Base-by-base conservation (phyloP, 495 filamentous ascomycete genomes). In the Podospora bellae-mahoneyi region DNA sequence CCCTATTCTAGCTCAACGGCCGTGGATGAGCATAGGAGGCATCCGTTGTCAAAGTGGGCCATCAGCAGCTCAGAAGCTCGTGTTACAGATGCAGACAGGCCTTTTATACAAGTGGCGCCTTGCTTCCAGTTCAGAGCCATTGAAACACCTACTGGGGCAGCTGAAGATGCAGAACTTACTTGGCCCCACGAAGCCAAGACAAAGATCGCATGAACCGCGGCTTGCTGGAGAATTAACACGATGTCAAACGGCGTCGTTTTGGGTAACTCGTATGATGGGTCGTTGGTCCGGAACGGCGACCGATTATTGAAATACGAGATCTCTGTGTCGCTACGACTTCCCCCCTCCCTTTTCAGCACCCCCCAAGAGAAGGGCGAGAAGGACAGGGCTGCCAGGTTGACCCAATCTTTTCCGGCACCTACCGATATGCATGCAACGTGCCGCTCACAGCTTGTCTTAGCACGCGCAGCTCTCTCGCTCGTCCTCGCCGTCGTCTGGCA, bases 271-370 rank as follows among this genome's bases (percentile, higher is more conserved):
- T 58, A 58, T 26, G 55, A 58, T 26, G 55, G n/a, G 55, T 58
- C 23, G 55, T 26, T 58, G 55, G n/a, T 58, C 23, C 55, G 55
- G 55, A 56, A 26, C 55, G 55, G n/a, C 23, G 55, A 19, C 55
- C n/a, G 55, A 18, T 26, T 7, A 20, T 58, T 20, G 55, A 26
- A 58, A 58, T 58, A 58, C 55, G 55, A 58, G 55, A 10, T 20
- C 18, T 26, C 18, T 26, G 3, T 26, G n/a, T 58, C 55, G 55
- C 23, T 58, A 19, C 55, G n/a, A 58, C 55, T 58, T 58, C 18
- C 55, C 55, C 55, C 18, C 55, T 58, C 19, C n/a, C 55, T 58
- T 58, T 58, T 19, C n/a, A 58, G 55, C 55, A 58, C n/a, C 23
- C 23, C n/a, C 0, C n/a, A 58, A 20, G 55, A 19, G 19, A 26